Conservation (phyloP, 2,329 filamentous ascomycete genomes). For the Pestalotiopsis sp. region DNA sequence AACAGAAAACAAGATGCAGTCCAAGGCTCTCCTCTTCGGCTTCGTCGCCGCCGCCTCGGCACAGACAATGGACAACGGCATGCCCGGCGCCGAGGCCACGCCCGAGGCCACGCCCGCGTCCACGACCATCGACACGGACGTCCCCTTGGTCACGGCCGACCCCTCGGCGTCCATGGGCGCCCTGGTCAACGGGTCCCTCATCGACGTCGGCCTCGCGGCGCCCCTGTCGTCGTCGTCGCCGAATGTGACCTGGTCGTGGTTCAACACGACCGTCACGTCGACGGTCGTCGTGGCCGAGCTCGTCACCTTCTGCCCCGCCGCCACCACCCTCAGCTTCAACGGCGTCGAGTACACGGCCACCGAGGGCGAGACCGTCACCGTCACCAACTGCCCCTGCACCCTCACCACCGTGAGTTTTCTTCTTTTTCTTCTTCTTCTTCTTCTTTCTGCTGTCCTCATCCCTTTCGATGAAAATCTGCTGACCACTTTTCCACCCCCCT, state of each 20-base stretch:
- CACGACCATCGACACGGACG: not conserved
- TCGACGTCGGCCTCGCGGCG: not conserved
- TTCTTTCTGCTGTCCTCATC: too few relatives aligned
- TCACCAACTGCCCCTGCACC: slow-evolving; percentile 58
- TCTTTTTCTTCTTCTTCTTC: too few relatives aligned
- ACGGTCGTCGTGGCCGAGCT: slow-evolving; percentile 24
- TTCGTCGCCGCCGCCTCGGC: slow-evolving; percentile 25
- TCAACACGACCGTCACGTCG: slow-evolving; percentile 27
- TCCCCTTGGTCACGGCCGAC: not conserved
- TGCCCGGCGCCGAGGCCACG: not conserved
- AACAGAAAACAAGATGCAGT: slow-evolving; percentile 28
- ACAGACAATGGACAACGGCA: slow-evolving; percentile 12
- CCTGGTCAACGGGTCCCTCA: slow-evolving; percentile 11
- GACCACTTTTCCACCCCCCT: too few relatives aligned
- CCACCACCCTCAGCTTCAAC: slow-evolving; percentile 54
- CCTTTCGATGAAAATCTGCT: too few relatives aligned
- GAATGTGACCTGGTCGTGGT: slow-evolving; percentile 23
- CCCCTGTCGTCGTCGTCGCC: not conserved
- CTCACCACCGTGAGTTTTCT: slow-evolving; percentile 29
- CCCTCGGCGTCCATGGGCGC: slow-evolving; percentile 6
- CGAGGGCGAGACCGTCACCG: slow-evolving; percentile 54
- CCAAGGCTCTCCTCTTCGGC: slow-evolving; percentile 26
- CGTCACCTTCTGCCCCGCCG: slow-evolving; percentile 41
- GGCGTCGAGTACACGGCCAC: slow-evolving; percentile 55
- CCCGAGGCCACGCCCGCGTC: not conserved